phyloP scores from a whole-genome alignment of 352 stramenopile species.

The Elongisporangium senticosum region DNA sequence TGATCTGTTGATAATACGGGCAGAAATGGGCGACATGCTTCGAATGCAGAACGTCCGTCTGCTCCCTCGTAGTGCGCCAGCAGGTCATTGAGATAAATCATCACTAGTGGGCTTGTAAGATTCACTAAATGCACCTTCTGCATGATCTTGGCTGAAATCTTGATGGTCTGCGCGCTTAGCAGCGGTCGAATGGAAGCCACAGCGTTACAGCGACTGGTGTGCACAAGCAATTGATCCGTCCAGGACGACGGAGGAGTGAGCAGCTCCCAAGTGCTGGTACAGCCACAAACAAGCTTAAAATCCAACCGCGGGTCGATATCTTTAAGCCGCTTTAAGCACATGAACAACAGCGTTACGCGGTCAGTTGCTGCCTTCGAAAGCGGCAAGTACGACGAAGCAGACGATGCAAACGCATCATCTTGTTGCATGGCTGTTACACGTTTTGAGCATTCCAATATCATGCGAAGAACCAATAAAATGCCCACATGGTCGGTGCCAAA shows the following conservation, averaged over 20 bases:
- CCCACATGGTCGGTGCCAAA: constrained; percentile 65
- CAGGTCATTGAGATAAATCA: constrained; percentile 57
- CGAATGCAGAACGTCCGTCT: constrained; percentile 30
- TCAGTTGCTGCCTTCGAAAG: constrained; percentile 45
- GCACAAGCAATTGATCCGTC: not conserved
- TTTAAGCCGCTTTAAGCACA: constrained; percentile 76
- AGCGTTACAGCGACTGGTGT: constrained; percentile 17
- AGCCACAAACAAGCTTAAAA: constrained; percentile 56
- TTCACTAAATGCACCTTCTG: constrained; percentile 59
- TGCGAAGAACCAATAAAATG: constrained; percentile 57
- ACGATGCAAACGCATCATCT: constrained; percentile 4
- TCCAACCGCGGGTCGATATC: constrained; percentile 33
- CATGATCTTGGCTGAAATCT: constrained; percentile 68
- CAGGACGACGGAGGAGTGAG: constrained; percentile 10
- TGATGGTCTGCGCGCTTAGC: constrained; percentile 56
- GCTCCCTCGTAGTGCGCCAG: constrained; percentile 28
- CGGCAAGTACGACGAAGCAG: constrained; percentile 29
- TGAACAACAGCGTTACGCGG: constrained; percentile 61
- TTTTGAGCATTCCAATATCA: constrained; percentile 76
- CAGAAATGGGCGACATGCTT: constrained; percentile 56
- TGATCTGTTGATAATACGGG: constrained; percentile 64
- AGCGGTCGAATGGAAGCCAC: constrained; percentile 42
- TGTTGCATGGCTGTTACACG: constrained; percentile 17
- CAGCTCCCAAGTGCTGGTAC: constrained; percentile 27
- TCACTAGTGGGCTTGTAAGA: constrained; percentile 45